A percentile compares a stretch with the other conserved stretches of the same genome.
Evolutionary conservation across 1,284 basidiomycete genomes (phyloP).

Genomic region (Cutaneotrichosporon dermatis): DNA sequence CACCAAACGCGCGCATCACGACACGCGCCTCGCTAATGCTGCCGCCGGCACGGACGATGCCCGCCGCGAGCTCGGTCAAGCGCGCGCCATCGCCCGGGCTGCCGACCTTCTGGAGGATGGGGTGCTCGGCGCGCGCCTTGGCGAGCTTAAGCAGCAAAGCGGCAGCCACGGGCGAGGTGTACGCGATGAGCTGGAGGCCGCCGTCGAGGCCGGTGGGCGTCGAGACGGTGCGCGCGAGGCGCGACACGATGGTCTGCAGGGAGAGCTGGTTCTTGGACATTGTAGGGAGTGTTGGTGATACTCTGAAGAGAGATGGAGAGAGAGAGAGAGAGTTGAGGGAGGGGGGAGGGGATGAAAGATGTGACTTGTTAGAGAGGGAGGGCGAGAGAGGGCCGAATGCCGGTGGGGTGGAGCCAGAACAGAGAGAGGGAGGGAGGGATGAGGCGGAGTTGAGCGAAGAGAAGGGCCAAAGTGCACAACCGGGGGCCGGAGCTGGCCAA

Average conservation of each 20-base stretch:
- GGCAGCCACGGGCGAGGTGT: constrained; percentile 39
- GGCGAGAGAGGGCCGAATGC: too few species aligned
- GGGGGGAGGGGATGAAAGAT: too few species aligned
- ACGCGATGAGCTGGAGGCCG: constrained; percentile 43
- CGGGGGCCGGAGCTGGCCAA: too few species aligned
- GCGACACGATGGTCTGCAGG: constrained; percentile 21
- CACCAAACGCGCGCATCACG: constrained; percentile 45
- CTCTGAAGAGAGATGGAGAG: too few species aligned
- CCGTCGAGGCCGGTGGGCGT: constrained; percentile 43
- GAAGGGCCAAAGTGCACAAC: too few species aligned
- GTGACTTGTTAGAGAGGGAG: too few species aligned
- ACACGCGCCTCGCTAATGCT: constrained; percentile 42
- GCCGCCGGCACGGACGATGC: constrained; percentile 31
- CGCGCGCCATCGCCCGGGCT: constrained; percentile 6
- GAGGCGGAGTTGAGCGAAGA: too few species aligned
- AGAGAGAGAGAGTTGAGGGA: too few species aligned
- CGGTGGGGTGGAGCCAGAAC: too few species aligned
- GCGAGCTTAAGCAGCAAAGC: constrained; percentile 37
- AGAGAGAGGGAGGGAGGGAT: too few species aligned
- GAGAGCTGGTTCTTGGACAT: constrained; percentile 10
- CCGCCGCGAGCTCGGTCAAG: constrained; percentile 31
- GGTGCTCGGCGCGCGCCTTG: constrained; percentile 23
- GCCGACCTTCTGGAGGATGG: constrained; percentile 13
- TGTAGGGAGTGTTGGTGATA: background rate
- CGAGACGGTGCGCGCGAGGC: constrained; percentile 30